These are phyloP conservation scores for Leccinum truebloodii DNA, from an alignment of 768 basidiomycete species.

Conservation along the genomic window DNA sequence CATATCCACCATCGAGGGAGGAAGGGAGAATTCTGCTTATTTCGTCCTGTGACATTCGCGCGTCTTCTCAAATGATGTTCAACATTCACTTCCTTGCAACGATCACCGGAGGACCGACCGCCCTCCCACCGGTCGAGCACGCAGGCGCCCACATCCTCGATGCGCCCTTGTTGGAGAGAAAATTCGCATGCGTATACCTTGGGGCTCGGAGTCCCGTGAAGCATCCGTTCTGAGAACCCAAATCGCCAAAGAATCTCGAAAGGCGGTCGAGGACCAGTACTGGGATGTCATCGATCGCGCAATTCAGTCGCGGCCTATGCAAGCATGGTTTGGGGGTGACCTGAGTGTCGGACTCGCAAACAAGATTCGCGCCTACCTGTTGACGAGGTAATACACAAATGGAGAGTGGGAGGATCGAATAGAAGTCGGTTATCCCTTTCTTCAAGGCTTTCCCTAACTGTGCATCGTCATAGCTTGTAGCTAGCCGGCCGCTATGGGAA, in stretches of 20 bases:
- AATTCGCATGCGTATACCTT: constrained; percentile 79
- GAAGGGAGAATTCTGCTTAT: too few relatives aligned
- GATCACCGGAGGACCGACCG: constrained; percentile 46
- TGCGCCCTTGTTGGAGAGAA: constrained; percentile 75
- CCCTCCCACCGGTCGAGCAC: constrained; percentile 54
- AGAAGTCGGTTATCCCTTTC: too few relatives aligned
- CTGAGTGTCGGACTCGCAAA: constrained; percentile 44
- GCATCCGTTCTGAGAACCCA: constrained; percentile 47
- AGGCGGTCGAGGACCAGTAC: constrained; percentile 88
- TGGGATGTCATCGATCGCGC: constrained; percentile 82
- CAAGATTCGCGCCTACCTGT: constrained; percentile 50
- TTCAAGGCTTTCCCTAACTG: too few relatives aligned
- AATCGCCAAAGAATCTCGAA: constrained; percentile 75
- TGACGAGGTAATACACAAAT: too few relatives aligned
- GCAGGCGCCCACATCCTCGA: constrained; percentile 83
- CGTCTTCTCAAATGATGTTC: too few relatives aligned
- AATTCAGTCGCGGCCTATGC: constrained; percentile 75
- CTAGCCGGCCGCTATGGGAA: too few relatives aligned
- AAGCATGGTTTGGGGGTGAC: constrained; percentile 39
- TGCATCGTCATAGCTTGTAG: too few relatives aligned
- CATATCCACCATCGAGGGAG: too few relatives aligned
- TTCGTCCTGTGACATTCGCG: too few relatives aligned
- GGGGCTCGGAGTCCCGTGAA: constrained; percentile 60
- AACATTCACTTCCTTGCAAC: too few relatives aligned
- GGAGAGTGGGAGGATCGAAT: too few relatives aligned